Percentiles rank a stretch among this genome's conserved stretches.
These are phyloP conservation scores for Priceomyces medius DNA, from an alignment of 805 yeast species.

Conservation along the genomic window DNA sequence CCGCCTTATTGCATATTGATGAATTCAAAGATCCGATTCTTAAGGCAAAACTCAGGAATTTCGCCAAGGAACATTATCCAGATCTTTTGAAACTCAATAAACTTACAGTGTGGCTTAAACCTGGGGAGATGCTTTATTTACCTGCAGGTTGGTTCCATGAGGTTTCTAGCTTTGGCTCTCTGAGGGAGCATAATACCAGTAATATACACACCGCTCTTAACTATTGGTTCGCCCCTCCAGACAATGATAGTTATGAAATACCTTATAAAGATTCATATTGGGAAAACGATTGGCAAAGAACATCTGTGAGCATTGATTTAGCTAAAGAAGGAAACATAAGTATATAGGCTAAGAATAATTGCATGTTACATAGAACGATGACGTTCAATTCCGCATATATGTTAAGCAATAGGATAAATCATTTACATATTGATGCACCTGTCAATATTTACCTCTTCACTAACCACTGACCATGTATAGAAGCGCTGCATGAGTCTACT, in stretches of 20 bases:
- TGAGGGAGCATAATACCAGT: conserved; percentile 11
- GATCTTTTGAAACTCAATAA: conserved; percentile 42
- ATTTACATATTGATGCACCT: too few species aligned
- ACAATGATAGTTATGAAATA: conserved; percentile 23
- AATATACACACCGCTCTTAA: conserved; percentile 61
- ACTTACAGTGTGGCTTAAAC: conserved; percentile 47
- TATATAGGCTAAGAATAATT: not conserved
- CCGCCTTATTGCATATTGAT: conserved; percentile 58
- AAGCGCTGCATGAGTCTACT: too few species aligned
- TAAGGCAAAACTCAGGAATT: conserved; percentile 25
- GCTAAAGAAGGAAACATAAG: not conserved
- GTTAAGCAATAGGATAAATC: too few species aligned
- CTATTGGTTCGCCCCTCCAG: conserved; percentile 76
- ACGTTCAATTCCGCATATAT: too few species aligned
- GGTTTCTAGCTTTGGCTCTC: conserved; percentile 60
- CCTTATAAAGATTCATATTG: conserved; percentile 55
- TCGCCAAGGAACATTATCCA: conserved; percentile 49
- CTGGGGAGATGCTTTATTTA: conserved; percentile 66
- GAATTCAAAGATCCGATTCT: conserved; percentile 38
- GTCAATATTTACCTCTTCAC: too few species aligned
- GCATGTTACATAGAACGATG: too few species aligned
- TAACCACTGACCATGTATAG: too few species aligned
- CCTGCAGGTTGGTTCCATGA: conserved; percentile 87
- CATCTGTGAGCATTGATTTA: conserved; percentile 29
- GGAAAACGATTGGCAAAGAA: conserved; percentile 50